Evolutionary conservation across 1,284 basidiomycete genomes (phyloP), one percentile per base, ranked within the genome.

Genomic region (Cutaneotrichosporon mucoides): DNA sequence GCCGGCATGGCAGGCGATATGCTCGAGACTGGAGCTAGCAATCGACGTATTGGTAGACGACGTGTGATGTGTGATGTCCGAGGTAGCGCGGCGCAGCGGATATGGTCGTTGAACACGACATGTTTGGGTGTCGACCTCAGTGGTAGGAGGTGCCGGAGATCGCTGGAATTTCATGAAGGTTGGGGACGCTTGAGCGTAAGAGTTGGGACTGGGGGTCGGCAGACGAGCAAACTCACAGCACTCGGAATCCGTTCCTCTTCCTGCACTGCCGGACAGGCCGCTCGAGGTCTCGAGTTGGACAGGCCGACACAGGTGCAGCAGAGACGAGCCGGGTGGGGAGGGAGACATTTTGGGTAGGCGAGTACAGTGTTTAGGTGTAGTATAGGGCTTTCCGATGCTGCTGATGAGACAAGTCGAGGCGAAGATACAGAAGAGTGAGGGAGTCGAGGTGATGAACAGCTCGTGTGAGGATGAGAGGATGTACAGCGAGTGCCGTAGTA

Each of bases 301-400:
- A 6, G 74, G 74, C 7, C 74, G 66, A 52, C 70, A 61, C 34
- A 68, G 62, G 16, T 73, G 73, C 43, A 76, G 65, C 8, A 76
- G 66, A 38, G 74, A 76, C 3, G 71, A 69, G 51, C 68, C 59
- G 5, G 71, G 10, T 12, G 49, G 66, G 4, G 66, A 65, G 13
- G 24, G 24, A 24, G 24, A 24, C 24, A 24, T 24, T 24, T 24
- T 24, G 24, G 24, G 24, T 24, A 24, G 24, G 24, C 24, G 24
- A 24, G 24, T 24, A 24, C 24, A 24, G 24, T 24, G 24, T 24
- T 24, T 24, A 24, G 24, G 24, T 24, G 24, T 24, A 24, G 24
- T 24, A 24, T 24, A 24, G 24, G 24, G 24, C 24, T 24, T 24
- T 24, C 24, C 24, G 24, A 24, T 24, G 24, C 24, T 24, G 24